phyloP scores from a whole-genome alignment of 2,329 filamentous ascomycete species.

The Xylaria polymorpha region DNA sequence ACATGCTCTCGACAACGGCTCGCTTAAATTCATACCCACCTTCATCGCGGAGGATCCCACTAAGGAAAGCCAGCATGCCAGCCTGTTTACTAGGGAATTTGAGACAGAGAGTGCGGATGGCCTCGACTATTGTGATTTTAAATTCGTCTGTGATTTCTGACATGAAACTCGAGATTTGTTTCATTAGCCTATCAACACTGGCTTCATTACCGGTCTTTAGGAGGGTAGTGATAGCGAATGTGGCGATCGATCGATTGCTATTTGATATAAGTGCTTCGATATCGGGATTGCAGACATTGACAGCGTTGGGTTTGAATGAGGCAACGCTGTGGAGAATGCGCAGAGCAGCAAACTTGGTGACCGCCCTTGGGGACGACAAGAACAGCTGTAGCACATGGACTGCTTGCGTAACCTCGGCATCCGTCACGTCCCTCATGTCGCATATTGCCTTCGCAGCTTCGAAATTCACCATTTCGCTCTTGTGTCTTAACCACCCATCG shows the following conservation, averaged over 20 bases:
- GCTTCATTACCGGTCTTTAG: conserved; percentile 98
- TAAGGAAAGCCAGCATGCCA: conserved; percentile 96
- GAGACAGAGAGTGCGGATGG: conserved; percentile 93
- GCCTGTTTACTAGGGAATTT: conserved; percentile 99
- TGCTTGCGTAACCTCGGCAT: conserved; percentile 89
- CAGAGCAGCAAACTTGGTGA: conserved; percentile 97
- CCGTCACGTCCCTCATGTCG: conserved; percentile 91
- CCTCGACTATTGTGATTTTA: conserved; percentile 99
- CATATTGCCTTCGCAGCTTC: conserved; percentile 98
- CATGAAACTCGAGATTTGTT: conserved; percentile 98
- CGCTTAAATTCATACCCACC: conserved; percentile 99
- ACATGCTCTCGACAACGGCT: conserved; percentile 98
- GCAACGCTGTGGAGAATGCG: conserved; percentile 96
- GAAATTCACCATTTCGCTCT: conserved; percentile 99
- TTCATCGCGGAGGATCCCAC: conserved; percentile 95
- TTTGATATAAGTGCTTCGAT: conserved; percentile 98
- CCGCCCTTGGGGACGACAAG: conserved; percentile 92
- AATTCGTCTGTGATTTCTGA: conserved; percentile 99
- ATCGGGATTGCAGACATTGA: conserved; percentile 94
- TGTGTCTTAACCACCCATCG: conserved; percentile 96
- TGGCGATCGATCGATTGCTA: conserved; percentile 95
- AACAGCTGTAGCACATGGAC: conserved; percentile 97
- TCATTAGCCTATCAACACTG: conserved; percentile 96
- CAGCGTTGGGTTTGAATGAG: conserved; percentile 92
- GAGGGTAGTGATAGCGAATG: conserved; percentile 96